Evolutionary conservation across 1,284 basidiomycete species (phyloP), one percentile per base, ranked within the genome.

Genomic region (Heimioporus punctisporus): DNA sequence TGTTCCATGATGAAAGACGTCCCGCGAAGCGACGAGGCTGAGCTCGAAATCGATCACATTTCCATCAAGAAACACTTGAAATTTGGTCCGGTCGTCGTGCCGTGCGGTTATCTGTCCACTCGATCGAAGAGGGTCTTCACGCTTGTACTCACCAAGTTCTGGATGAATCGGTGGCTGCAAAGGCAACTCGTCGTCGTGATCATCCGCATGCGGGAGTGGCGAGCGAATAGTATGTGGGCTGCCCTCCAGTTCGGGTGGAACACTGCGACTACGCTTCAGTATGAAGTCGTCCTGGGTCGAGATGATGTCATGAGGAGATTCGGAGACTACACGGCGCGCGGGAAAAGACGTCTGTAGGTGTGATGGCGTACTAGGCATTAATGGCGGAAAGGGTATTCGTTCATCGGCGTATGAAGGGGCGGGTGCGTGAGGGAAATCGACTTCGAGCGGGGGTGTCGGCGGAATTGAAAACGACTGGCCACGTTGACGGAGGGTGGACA

Each of bases 31-130:
- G 3, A 85, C 71, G 45, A 88, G 58, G 61, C 85, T 86, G 51
- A 91, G 69, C 66, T 90, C 83, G 60, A 92, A 90, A 28, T 76
- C 74, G 12, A 83, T 71, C 50, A 72, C 75, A 57, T 74, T 74
- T 2, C 78, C 79, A 42, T 88, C 85, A 42, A 89, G 79, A 40
- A 74, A 73, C 17, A 89, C 76, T 15, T 80, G 72, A 59, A 87
- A 85, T 48, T 72, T 74, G 17, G 78, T 78, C 15, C 79, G 74
- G 57, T 89, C 83, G 17, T 73, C 71, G 52, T 75, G 72, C 53
- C 78, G 80, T 1, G 79, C 74, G 6, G 75, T 77, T 46, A 91
- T 66, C 34, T 72, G 72, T 7, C 85, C 87, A 46, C 80, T 79
- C 8, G 76, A 71, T 24, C 81, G 83, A 64, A 79, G 83, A 2